Evolutionary conservation across 2,329 filamentous ascomycete species (phyloP).

Genomic region (Monosporascus ibericus): DNA sequence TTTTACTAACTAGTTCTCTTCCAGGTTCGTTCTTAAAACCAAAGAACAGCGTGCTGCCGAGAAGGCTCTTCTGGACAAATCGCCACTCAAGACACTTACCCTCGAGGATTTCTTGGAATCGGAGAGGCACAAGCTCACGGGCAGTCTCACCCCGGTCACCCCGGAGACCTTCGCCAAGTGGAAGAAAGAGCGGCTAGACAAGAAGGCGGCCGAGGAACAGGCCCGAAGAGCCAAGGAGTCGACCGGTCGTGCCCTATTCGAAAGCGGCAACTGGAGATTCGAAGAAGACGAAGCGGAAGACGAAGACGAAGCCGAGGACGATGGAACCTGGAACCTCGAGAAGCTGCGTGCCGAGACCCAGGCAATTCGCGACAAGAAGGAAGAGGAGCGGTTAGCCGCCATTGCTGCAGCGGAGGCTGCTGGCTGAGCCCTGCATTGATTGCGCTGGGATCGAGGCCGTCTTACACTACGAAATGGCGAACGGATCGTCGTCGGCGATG

Average conservation of each 20-base stretch:
- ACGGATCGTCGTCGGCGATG: not conserved
- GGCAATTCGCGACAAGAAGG: slow-evolving; percentile 63
- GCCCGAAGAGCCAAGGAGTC: slow-evolving; percentile 89
- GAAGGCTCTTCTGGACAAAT: slow-evolving; percentile 94
- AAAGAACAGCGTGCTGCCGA: slow-evolving; percentile 94
- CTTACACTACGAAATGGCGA: not conserved
- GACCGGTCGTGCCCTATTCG: slow-evolving; percentile 90
- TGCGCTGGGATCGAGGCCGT: not conserved
- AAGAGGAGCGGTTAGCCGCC: slow-evolving; percentile 59
- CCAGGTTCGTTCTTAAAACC: slow-evolving; percentile 90
- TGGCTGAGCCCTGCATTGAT: slow-evolving; percentile 1
- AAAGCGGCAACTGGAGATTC: slow-evolving; percentile 85
- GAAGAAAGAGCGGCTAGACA: slow-evolving; percentile 91
- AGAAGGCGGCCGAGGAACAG: slow-evolving; percentile 93
- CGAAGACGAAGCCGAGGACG: slow-evolving; percentile 51
- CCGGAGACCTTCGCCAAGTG: slow-evolving; percentile 90
- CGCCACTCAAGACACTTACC: slow-evolving; percentile 86
- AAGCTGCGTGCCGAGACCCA: slow-evolving; percentile 83
- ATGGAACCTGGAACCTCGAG: slow-evolving; percentile 68
- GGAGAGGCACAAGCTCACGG: slow-evolving; percentile 90
- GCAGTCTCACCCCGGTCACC: slow-evolving; percentile 87
- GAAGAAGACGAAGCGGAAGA: slow-evolving; percentile 57
- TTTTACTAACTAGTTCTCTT: slow-evolving; percentile 19
- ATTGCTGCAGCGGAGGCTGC: slow-evolving; percentile 19
- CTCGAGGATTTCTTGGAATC: slow-evolving; percentile 96